Conservation (phyloP, 306 rosid genomes). For the Lagenaria siceraria region DNA sequence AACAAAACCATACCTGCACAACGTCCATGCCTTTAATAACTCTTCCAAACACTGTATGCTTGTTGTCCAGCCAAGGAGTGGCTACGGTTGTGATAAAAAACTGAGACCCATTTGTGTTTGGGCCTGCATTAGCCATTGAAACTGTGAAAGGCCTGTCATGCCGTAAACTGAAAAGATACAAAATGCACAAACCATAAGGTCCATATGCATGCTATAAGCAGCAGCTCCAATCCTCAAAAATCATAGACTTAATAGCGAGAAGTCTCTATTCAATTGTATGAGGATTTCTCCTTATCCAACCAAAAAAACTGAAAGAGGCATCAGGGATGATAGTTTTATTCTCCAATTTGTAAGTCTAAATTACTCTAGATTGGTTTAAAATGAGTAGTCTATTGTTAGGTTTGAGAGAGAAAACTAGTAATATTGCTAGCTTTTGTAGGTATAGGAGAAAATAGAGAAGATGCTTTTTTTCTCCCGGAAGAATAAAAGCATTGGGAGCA, state of each 20-base stretch:
- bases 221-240: neutral
- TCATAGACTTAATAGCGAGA: neutral
- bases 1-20: conserved; percentile 57
- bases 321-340: neutral
- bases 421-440: neutral
- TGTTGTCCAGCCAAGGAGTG: conserved; percentile 97
- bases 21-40: conserved; percentile 96
- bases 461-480: neutral
- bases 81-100: conserved; percentile 98
- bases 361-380: neutral
- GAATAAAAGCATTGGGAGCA: neutral
- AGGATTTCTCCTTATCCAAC: neutral
- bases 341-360: neutral
- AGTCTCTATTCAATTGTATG: neutral
- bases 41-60: conserved; percentile 94
- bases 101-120: conserved; percentile 88
- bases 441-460: neutral
- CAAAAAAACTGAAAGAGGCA: neutral
- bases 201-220: neutral
- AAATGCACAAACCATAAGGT: conserved; percentile 12
- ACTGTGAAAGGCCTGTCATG: conserved; percentile 95
- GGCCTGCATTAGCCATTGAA: conserved; percentile 98
- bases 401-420: neutral
- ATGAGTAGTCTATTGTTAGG: neutral
- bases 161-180: conserved; percentile 57